Conservation (phyloP, 1,284 basidiomycete species). For the Sanghuangporus sanghuang region DNA sequence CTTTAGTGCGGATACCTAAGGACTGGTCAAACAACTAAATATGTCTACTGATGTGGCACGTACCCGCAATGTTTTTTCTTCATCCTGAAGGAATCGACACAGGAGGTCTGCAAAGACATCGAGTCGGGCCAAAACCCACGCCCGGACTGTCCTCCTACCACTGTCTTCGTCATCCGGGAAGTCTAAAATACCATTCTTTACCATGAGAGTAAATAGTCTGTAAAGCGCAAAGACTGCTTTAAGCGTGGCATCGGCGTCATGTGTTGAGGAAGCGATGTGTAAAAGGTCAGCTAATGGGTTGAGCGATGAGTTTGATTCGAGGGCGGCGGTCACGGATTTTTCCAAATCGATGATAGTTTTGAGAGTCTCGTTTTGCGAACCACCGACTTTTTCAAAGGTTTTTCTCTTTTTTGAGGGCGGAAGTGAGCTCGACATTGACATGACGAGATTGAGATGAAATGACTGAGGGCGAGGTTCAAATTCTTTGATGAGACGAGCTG, state of each 20-base stretch:
- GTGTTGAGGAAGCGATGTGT: constrained; percentile 40
- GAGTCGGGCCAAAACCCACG: constrained; percentile 72
- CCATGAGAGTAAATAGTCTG: constrained; percentile 67
- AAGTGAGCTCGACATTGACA: background rate
- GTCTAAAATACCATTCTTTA: constrained; percentile 54
- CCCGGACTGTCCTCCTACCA: constrained; percentile 59
- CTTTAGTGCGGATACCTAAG: constrained; percentile 67
- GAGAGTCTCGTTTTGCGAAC: background rate
- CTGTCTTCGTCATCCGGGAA: constrained; percentile 38
- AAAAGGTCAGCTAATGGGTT: constrained; percentile 80
- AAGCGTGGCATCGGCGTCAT: constrained; percentile 46
- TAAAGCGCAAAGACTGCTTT: constrained; percentile 83
- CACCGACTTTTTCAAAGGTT: background rate
- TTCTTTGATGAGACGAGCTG: no score
- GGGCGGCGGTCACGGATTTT: constrained; percentile 42
- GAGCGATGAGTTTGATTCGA: constrained; percentile 54
- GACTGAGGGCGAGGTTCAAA: no score
- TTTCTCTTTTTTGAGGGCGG: constrained; percentile 10
- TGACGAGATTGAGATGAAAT: no score
- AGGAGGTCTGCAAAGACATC: constrained; percentile 65
- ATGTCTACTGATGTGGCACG: constrained; percentile 21
- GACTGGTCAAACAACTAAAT: background rate
- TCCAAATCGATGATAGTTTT: constrained; percentile 37
- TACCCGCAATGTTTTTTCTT: constrained; percentile 60
- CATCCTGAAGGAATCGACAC: constrained; percentile 66